These are phyloP conservation scores for Pyrrhoderma noxium DNA, from an alignment of 1,284 basidiomycete species.

Conservation along the genomic window DNA sequence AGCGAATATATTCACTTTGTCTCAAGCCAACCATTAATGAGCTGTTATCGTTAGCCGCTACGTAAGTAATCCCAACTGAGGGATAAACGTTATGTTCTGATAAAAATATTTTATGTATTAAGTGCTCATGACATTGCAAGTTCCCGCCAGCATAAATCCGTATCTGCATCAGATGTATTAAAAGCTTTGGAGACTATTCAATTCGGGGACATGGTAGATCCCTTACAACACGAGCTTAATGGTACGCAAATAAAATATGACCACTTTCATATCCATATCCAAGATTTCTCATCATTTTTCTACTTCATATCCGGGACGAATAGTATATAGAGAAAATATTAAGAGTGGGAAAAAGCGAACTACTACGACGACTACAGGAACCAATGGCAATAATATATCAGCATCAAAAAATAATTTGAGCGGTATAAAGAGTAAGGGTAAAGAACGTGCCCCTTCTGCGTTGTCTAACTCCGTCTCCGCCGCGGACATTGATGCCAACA, in stretches of 20 bases:
- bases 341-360: slow-evolving; percentile 45
- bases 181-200: slow-evolving; percentile 79
- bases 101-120: slow-evolving; percentile 2
- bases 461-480: slow-evolving; percentile 21
- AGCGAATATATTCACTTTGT: slow-evolving; percentile 24
- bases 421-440: slow-evolving; percentile 30
- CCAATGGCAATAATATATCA: slow-evolving; percentile 19
- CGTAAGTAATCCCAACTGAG: slow-evolving; percentile 36
- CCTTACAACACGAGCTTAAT: slow-evolving; percentile 65
- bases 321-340: slow-evolving; percentile 53
- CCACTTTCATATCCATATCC: background rate
- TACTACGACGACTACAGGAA: slow-evolving; percentile 24
- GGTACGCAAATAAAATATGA: slow-evolving; percentile 38
- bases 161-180: slow-evolving; percentile 82
- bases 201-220: slow-evolving; percentile 66
- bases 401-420: slow-evolving; percentile 23
- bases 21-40: slow-evolving; percentile 2
- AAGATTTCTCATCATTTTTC: background rate
- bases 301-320: background rate
- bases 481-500: slow-evolving; percentile 7
- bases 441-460: slow-evolving; percentile 12
- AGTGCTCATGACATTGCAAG: slow-evolving; percentile 85
- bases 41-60: slow-evolving; percentile 45
- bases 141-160: slow-evolving; percentile 80
- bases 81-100: slow-evolving; percentile 19